A percentile compares a stretch with the other conserved stretches of the same genome.
Evolutionary conservation across 1,284 basidiomycete genomes (phyloP).

Genomic region (Bondarzewia mesenterica): DNA sequence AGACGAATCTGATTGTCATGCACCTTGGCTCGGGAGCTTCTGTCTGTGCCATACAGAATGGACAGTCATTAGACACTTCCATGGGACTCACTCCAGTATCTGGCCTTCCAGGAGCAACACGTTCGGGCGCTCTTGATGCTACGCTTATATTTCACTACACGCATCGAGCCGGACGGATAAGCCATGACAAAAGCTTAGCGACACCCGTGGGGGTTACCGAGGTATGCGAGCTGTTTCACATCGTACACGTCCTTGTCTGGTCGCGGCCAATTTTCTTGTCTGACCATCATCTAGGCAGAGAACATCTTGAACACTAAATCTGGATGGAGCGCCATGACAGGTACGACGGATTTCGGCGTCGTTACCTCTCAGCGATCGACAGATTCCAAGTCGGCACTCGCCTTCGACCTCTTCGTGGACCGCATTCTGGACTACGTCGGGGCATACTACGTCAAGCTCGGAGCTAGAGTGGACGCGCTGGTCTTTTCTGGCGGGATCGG

Average conservation of each 20-base stretch:
- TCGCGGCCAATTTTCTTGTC: neutral
- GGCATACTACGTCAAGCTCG: constrained; percentile 67
- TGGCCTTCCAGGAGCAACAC: constrained; percentile 82
- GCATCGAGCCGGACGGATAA: constrained; percentile 47
- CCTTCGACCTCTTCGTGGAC: constrained; percentile 72
- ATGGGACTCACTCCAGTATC: constrained; percentile 78
- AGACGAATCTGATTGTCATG: constrained; percentile 65
- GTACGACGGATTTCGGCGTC: constrained; percentile 69
- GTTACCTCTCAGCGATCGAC: constrained; percentile 35
- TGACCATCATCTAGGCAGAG: neutral
- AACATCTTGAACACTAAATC: constrained; percentile 63
- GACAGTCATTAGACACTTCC: constrained; percentile 71
- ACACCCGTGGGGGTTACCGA: constrained; percentile 58
- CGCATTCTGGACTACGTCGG: constrained; percentile 66
- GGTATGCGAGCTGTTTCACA: constrained; percentile 47
- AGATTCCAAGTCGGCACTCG: constrained; percentile 33
- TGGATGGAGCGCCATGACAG: constrained; percentile 70
- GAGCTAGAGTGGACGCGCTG: constrained; percentile 61
- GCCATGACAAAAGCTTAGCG: constrained; percentile 38
- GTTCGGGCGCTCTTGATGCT: constrained; percentile 76
- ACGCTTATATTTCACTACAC: constrained; percentile 84
- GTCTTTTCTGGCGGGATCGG: constrained; percentile 87
- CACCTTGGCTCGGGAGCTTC: constrained; percentile 85
- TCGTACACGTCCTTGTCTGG: neutral
- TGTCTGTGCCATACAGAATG: constrained; percentile 63